Evolutionary conservation across 106 monocot genomes (phyloP).

Genomic region (Dioscorea alata): DNA sequence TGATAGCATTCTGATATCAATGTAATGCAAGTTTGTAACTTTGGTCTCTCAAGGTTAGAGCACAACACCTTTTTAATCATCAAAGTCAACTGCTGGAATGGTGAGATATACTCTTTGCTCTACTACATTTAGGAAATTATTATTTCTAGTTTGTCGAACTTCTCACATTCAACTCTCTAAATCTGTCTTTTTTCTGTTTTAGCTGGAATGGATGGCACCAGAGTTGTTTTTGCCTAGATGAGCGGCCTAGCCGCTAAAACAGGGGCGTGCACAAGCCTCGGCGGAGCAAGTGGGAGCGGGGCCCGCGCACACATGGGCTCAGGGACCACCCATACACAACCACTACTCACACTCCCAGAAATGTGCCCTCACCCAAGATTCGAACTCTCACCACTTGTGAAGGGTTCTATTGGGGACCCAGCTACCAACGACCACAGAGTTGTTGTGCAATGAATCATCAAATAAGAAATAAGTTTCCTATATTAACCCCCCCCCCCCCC

Average conservation of each 20-base stretch:
- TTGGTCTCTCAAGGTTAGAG: constrained; percentile 97
- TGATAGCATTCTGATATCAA: not conserved
- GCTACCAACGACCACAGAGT: too few species aligned
- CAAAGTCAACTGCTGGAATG: constrained; percentile 93
- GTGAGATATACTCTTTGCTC: constrained; percentile 30
- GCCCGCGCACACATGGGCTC: too few species aligned
- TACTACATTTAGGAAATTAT: not conserved
- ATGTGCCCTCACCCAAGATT: too few species aligned
- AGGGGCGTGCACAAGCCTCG: too few species aligned
- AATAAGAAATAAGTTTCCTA: constrained; percentile 81
- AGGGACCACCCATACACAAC: too few species aligned
- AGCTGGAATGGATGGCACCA: constrained; percentile 99
- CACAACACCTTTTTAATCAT: constrained; percentile 92
- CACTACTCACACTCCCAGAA: too few species aligned
- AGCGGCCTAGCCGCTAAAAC: too few species aligned
- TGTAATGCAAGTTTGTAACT: constrained; percentile 78
- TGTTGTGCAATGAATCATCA: constrained; percentile 88
- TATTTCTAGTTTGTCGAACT: not conserved
- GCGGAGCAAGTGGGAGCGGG: too few species aligned
- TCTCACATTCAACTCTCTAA: not conserved
- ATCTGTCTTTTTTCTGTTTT: constrained; percentile 12
- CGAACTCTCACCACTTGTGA: too few species aligned
- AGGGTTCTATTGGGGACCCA: too few species aligned
- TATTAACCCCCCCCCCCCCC: too few species aligned
- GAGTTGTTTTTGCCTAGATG: too few species aligned